A percentile compares a stretch with the other conserved stretches of the same genome.
Evolutionary conservation across 768 basidiomycete genomes (phyloP).

Genomic region (Russula abietina): DNA sequence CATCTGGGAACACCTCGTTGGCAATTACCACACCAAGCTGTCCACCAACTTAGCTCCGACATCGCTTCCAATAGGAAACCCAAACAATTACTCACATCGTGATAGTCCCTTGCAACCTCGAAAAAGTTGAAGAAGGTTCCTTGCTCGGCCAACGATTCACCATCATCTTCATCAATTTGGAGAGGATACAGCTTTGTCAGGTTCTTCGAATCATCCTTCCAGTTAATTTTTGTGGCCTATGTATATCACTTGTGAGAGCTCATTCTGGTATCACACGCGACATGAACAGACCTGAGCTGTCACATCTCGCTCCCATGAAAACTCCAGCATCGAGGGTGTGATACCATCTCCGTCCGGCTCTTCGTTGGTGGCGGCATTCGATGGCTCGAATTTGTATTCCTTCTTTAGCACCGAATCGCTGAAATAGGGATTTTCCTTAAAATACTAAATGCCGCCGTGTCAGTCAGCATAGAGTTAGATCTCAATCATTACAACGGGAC

Average conservation of each 20-base stretch:
- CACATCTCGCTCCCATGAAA: constrained; percentile 74
- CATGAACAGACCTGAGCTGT: constrained; percentile 45
- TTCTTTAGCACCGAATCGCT: constrained; percentile 70
- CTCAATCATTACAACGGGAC: constrained; percentile 33
- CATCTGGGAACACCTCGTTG: constrained; percentile 74
- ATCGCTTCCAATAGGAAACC: not conserved
- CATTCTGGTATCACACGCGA: not conserved
- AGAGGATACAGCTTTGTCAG: constrained; percentile 76
- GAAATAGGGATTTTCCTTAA: constrained; percentile 86
- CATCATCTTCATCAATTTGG: constrained; percentile 53
- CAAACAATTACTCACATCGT: constrained; percentile 49
- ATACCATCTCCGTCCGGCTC: constrained; percentile 68
- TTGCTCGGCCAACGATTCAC: constrained; percentile 54
- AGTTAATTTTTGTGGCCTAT: constrained; percentile 64
- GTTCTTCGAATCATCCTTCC: constrained; percentile 75
- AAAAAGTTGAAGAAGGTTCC: constrained; percentile 91
- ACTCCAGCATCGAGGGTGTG: constrained; percentile 71
- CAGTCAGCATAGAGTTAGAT: constrained; percentile 8
- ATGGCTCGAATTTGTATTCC: constrained; percentile 66
- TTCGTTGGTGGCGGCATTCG: constrained; percentile 47
- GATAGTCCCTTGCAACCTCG: constrained; percentile 56
- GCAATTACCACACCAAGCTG: constrained; percentile 70
- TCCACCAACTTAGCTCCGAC: constrained; percentile 14
- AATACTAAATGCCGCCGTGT: constrained; percentile 43
- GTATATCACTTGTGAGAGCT: constrained; percentile 1